phyloP scores from a whole-genome alignment of 305 asterid species.

The Ilex paraguariensis region DNA sequence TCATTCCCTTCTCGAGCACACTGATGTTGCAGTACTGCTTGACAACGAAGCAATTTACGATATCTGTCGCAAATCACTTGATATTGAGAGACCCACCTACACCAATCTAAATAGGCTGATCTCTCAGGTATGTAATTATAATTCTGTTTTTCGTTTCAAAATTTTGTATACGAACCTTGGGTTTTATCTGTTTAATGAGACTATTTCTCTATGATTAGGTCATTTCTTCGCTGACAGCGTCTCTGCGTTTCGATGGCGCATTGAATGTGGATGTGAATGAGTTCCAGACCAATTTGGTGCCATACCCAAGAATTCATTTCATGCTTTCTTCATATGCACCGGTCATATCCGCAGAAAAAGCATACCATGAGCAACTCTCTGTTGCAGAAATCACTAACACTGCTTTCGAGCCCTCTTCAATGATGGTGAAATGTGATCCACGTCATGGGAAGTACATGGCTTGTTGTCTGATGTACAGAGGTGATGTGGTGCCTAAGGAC shows the following conservation, averaged over 20 bases:
- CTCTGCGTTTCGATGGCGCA: conserved; percentile 84
- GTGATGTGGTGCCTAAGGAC: conserved; percentile 89
- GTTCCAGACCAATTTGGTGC: conserved; percentile 93
- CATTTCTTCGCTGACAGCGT: conserved; percentile 81
- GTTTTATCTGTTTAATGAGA: too few species aligned
- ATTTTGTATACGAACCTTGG: too few species aligned
- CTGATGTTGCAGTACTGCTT: conserved; percentile 75
- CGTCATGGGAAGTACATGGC: conserved; percentile 60
- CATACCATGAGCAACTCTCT: conserved; percentile 87
- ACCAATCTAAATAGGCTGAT: conserved; percentile 86
- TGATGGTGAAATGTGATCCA: conserved; percentile 72
- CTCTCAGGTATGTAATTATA: conserved; percentile 51
- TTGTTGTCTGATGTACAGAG: conserved; percentile 88
- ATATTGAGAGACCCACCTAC: conserved; percentile 88
- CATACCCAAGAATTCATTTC: conserved; percentile 90
- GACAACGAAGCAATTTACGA: conserved; percentile 44
- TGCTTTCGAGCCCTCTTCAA: conserved; percentile 88
- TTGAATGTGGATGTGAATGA: conserved; percentile 86
- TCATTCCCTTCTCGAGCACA: conserved; percentile 87
- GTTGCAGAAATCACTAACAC: conserved; percentile 91
- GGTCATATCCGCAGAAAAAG: conserved; percentile 78
- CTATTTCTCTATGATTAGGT: conserved; percentile 30
- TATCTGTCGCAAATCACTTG: conserved; percentile 88
- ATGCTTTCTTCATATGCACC: conserved; percentile 95
- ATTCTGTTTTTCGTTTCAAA: too few species aligned